Percentiles rank a stretch among this genome's conserved stretches.
These are phyloP conservation scores for Colletotrichum ledebouriae DNA, from an alignment of 2,329 filamentous ascomycete genomes.

Conservation along the genomic window DNA sequence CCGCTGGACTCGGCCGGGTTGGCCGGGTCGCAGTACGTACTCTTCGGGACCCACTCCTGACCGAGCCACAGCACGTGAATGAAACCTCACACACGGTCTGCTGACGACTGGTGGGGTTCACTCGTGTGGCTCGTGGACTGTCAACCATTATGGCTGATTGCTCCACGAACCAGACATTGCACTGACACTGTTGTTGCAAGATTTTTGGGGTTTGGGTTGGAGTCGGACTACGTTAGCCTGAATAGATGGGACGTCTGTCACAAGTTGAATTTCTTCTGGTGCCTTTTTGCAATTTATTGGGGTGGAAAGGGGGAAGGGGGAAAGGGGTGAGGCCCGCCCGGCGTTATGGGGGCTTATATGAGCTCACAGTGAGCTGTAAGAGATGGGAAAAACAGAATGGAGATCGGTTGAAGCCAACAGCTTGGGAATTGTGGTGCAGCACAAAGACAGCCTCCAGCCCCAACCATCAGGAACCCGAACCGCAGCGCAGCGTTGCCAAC, in stretches of 20 bases:
- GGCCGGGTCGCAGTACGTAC: slow-evolving; percentile 36
- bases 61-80: slow-evolving; percentile 30
- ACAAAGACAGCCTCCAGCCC: slow-evolving; percentile 21
- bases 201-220: not conserved
- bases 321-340: slow-evolving; percentile 16
- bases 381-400: slow-evolving; percentile 4
- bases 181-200: slow-evolving; percentile 25
- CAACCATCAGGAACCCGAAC: slow-evolving; percentile 37
- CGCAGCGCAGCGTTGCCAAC: slow-evolving; percentile 14
- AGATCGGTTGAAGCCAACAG: not conserved
- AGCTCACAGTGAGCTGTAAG: slow-evolving; percentile 1
- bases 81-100: slow-evolving; percentile 20
- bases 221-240: slow-evolving; percentile 18
- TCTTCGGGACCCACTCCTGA: slow-evolving; percentile 31
- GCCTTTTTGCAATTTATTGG: not conserved
- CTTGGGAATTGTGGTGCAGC: slow-evolving; percentile 3
- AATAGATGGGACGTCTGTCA: slow-evolving; percentile 15
- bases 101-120: slow-evolving; percentile 15
- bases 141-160: slow-evolving; percentile 7
- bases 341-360: slow-evolving; percentile 19
- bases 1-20: slow-evolving; percentile 37
- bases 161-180: slow-evolving; percentile 13
- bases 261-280: not conserved
- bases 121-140: slow-evolving; percentile 18
- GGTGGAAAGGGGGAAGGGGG: slow-evolving; percentile 5